Percentiles rank a stretch among this genome's conserved stretches.
Evolutionary conservation across 202 grass and related monocot genomes (phyloP).

Genomic region (Setaria viridis): DNA sequence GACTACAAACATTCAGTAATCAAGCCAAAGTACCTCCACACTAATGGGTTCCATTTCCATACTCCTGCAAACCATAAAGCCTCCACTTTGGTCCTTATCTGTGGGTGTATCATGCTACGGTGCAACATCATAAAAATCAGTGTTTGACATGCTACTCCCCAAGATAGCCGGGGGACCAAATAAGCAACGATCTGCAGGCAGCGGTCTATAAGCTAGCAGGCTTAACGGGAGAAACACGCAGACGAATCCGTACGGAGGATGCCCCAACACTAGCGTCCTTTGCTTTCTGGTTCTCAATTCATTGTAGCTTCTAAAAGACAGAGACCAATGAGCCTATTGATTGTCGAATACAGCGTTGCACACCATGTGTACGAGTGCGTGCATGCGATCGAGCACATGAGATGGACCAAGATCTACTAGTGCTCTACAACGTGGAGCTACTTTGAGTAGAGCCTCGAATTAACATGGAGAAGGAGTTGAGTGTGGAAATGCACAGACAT

Average conservation of each 20-base stretch:
- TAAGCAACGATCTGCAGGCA: conserved; percentile 37
- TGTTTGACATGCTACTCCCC: conserved; percentile 57
- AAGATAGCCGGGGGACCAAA: conserved; percentile 62
- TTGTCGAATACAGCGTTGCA: conserved; percentile 6
- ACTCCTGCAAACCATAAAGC: conserved; percentile 48
- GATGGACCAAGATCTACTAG: conserved; percentile 19
- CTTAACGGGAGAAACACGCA: conserved; percentile 34
- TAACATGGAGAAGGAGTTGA: conserved; percentile 22
- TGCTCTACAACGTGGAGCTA: conserved; percentile 42
- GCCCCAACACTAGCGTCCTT: conserved; percentile 45
- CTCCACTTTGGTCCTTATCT: conserved; percentile 40
- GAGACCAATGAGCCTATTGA: conserved; percentile 32
- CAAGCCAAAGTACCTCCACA: conserved; percentile 3
- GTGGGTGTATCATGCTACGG: conserved; percentile 33
- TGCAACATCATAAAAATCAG: conserved; percentile 67
- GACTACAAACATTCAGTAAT: conserved; percentile 26
- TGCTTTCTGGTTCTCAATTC: conserved; percentile 39
- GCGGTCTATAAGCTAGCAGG: conserved; percentile 40
- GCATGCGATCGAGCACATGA: conserved; percentile 49
- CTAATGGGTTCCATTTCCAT: conserved; percentile 34
- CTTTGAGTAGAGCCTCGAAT: conserved; percentile 38
- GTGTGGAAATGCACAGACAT: conserved; percentile 47
- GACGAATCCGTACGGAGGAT: conserved; percentile 19
- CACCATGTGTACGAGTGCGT: conserved; percentile 1
- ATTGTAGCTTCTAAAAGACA: conserved; percentile 47